phyloP scores from a whole-genome alignment of 495 filamentous ascomycete species.

The Glutinoglossum americanum region DNA sequence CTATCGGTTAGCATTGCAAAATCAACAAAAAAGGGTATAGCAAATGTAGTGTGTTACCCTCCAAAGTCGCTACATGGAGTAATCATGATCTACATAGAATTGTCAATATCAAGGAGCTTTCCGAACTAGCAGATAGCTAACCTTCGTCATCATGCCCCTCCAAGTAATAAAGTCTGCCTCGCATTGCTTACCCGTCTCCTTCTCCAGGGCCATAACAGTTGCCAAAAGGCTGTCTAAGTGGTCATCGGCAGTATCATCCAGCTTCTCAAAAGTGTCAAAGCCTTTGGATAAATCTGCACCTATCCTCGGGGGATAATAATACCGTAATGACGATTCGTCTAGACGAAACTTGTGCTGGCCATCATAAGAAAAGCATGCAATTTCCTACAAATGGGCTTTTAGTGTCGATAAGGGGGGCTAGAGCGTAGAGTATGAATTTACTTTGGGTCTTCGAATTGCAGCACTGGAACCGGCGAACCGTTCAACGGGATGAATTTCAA shows the following conservation, averaged over 20 bases:
- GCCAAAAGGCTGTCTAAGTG: slow-evolving; percentile 70
- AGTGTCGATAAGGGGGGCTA: not conserved
- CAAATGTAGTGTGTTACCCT: slow-evolving; percentile 36
- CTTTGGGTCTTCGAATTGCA: slow-evolving; percentile 45
- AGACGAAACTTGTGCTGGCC: slow-evolving; percentile 51
- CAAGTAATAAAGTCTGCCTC: slow-evolving; percentile 75
- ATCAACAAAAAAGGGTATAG: slow-evolving; percentile 3
- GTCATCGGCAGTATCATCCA: slow-evolving; percentile 63
- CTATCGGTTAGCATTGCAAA: slow-evolving; percentile 2
- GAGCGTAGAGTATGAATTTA: slow-evolving; percentile 12
- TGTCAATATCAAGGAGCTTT: not conserved
- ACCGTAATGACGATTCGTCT: slow-evolving; percentile 56
- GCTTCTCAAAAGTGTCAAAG: slow-evolving; percentile 62
- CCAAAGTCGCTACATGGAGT: slow-evolving; percentile 62
- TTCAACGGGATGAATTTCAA: slow-evolving; percentile 39
- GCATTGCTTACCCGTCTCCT: slow-evolving; percentile 37
- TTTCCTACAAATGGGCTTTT: slow-evolving; percentile 33
- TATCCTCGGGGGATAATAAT: slow-evolving; percentile 66
- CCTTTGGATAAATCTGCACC: slow-evolving; percentile 53
- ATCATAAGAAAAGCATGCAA: slow-evolving; percentile 81
- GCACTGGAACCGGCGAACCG: slow-evolving; percentile 38
- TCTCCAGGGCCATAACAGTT: slow-evolving; percentile 51
- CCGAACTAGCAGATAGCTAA: slow-evolving; percentile 12
- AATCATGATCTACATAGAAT: slow-evolving; percentile 48
- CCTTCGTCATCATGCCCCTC: slow-evolving; percentile 98